Evolutionary conservation across 192 early-diverging fungal species (phyloP), one percentile per base, ranked within the genome.

Genomic region (Entomortierella parvispora): DNA sequence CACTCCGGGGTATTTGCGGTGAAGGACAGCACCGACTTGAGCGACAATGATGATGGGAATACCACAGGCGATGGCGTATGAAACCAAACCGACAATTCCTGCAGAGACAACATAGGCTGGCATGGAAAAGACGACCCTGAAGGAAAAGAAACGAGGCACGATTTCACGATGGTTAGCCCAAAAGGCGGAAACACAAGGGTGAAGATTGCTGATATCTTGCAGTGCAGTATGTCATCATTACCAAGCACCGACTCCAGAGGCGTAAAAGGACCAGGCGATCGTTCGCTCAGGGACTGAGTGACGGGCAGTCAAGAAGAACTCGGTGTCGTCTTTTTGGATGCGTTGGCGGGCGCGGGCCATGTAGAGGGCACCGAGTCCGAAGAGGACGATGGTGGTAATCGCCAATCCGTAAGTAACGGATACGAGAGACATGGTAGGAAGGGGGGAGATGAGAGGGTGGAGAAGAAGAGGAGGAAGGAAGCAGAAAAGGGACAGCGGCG

Each of bases 1-100:
- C 22, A 88, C 86, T 18, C 75, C 78, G 11, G 90, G 85, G 76
- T 87, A 86, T 50, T 86, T 82, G 63, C 68, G 70, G 26, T 72
- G 79, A 46, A 92, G 83, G 32, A 88, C 46, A 32, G 88, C 84
- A 2, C 91, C 90, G 5, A 92, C 65, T 11, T 78, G 53, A 12
- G 86, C 87, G 52, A 92, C 85, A 25, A 87, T 71, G 44, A 90
- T 58, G 52, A 92, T 58, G 22, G 91, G 91, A 18, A 85, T 68
- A 43, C 84, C 85, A 15, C 88, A 84, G 0, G 88, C 85, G 72
- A 92, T 68, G 10, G 90, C 72, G 46, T 92, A 92, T 33, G 85
- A 85, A 58, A 91, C 83, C 11, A 90, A 81, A 17, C 91, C 91
- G 10, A 89, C 80, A 29, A 92, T 82, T 23, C 91, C 91, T 17